A percentile compares a stretch with the other conserved stretches of the same genome.
phyloP scores from a whole-genome alignment of 176 grass and related monocot genomes.

The Chrysopogon serrulatus region DNA sequence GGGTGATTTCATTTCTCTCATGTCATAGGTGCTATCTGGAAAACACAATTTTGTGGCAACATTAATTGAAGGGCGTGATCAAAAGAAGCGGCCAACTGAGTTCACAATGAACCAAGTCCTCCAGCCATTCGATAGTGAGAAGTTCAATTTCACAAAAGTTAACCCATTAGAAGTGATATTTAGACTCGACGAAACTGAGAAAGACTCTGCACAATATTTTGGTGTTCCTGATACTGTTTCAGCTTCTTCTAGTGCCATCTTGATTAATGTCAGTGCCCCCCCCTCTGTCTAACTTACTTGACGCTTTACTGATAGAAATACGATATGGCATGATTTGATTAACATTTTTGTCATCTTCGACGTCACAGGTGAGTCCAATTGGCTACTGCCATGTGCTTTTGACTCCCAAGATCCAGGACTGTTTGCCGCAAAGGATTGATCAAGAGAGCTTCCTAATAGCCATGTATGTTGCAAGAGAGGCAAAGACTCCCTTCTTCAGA shows the following conservation, averaged over 20 bases:
- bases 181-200: constrained; percentile 37
- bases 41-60: constrained; percentile 54
- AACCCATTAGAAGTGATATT: constrained; percentile 49
- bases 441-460: constrained; percentile 50
- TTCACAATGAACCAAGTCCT: constrained; percentile 71
- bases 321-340: background rate
- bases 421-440: constrained; percentile 59
- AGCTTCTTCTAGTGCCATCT: constrained; percentile 46
- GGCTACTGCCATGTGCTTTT: constrained; percentile 70
- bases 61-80: constrained; percentile 79
- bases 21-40: constrained; percentile 56
- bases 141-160: constrained; percentile 68
- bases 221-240: constrained; percentile 10
- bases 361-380: constrained; percentile 61
- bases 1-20: background rate
- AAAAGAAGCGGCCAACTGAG: constrained; percentile 84
- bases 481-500: constrained; percentile 44
- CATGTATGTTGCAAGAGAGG: constrained; percentile 53
- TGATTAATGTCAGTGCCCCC: constrained; percentile 50
- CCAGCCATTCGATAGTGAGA: constrained; percentile 55
- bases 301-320: background rate
- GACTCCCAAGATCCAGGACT: constrained; percentile 42
- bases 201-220: constrained; percentile 25
- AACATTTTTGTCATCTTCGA: background rate
- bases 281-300: background rate